These are phyloP conservation scores for Casuarina equisetifolia DNA, from an alignment of 306 rosid species.

Conservation along the genomic window DNA sequence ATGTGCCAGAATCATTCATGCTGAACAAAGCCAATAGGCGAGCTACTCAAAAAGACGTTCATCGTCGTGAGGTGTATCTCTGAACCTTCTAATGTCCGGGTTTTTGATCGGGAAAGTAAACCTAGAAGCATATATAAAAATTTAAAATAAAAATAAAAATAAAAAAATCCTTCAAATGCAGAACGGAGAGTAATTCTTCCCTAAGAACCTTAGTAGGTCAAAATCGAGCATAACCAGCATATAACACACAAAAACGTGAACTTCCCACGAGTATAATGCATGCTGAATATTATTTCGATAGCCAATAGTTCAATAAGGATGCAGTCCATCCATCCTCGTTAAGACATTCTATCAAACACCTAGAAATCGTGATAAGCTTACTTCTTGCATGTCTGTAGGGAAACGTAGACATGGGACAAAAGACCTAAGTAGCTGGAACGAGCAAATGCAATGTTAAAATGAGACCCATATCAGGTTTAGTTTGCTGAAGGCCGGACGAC, in stretches of 20 bases:
- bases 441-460: too few species aligned
- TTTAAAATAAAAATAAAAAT: not conserved
- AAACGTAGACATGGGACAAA: too few species aligned
- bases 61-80: not conserved
- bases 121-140: not conserved
- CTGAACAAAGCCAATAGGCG: not conserved
- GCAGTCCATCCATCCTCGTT: too few species aligned
- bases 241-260: not conserved
- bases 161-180: not conserved
- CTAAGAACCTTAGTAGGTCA: not conserved
- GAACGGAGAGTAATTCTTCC: not conserved
- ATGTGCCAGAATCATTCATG: not conserved
- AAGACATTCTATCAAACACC: too few species aligned
- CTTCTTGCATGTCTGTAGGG: too few species aligned
- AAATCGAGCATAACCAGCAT: not conserved
- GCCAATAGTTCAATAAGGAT: too few species aligned
- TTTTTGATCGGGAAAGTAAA: not conserved
- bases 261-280: too few species aligned
- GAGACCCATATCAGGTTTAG: too few species aligned
- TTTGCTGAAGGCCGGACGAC: too few species aligned
- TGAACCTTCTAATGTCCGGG: not conserved
- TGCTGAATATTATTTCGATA: too few species aligned
- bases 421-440: too few species aligned
- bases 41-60: not conserved
- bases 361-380: too few species aligned